Percentiles rank a stretch among this genome's conserved stretches.
Conservation (phyloP, 2,329 filamentous ascomycete genomes). For the Ophiocordyceps camponoti-floridani region DNA sequence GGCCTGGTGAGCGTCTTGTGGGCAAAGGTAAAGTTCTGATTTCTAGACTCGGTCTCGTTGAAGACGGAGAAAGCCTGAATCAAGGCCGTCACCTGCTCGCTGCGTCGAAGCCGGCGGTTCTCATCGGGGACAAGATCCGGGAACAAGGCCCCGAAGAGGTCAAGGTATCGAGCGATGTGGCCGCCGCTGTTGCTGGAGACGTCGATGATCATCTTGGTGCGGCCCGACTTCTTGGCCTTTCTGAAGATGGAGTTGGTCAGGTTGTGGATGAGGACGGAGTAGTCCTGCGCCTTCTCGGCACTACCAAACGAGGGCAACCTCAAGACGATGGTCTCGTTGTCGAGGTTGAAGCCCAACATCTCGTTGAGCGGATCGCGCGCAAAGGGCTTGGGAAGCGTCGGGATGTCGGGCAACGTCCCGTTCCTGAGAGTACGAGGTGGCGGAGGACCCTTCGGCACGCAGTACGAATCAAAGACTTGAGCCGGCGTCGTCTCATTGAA, state of each 20-base stretch:
- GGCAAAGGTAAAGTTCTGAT: background rate
- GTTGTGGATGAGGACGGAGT: conserved; percentile 5
- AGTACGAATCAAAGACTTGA: background rate
- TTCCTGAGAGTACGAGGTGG: background rate
- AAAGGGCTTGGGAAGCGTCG: conserved; percentile 8
- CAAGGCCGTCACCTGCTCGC: background rate
- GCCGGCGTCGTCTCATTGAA: background rate
- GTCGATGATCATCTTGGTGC: conserved; percentile 41
- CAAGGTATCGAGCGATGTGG: conserved; percentile 14
- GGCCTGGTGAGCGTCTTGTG: background rate
- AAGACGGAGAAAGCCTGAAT: background rate
- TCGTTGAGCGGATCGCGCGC: conserved; percentile 7
- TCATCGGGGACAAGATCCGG: conserved; percentile 5
- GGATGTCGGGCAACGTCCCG: background rate
- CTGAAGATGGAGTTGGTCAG: conserved; percentile 16
- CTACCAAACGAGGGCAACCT: conserved; percentile 6
- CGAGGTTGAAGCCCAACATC: conserved; percentile 11
- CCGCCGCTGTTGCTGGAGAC: conserved; percentile 44
- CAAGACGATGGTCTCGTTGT: conserved; percentile 11
- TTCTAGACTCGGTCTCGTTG: background rate
- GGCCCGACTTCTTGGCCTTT: conserved; percentile 7
- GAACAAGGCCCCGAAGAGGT: conserved; percentile 23
- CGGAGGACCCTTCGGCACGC: background rate
- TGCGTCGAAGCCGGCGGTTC: conserved; percentile 1
- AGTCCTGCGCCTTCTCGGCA: conserved; percentile 2